These are phyloP conservation scores for Nicotiana paniculata DNA, from an alignment of 257 asterid species.

Conservation along the genomic window DNA sequence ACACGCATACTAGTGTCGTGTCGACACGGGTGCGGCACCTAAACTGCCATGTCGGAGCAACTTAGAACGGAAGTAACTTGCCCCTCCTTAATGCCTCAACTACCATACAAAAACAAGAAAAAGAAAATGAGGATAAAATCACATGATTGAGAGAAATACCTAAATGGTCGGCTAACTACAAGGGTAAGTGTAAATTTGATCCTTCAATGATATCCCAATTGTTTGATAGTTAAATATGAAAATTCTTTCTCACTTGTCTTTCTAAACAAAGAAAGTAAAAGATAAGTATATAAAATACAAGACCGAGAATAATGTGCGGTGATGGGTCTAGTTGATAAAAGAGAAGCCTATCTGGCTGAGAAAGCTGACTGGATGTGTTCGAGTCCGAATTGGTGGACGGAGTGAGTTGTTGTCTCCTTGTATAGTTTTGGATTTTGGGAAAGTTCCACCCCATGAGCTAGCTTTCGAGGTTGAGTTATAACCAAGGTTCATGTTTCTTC, in stretches of 20 bases:
- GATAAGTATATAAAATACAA: neutral
- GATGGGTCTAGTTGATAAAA: neutral
- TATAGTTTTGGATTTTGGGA: neutral
- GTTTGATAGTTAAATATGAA: too few relatives aligned
- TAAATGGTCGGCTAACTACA: neutral
- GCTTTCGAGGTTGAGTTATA: neutral
- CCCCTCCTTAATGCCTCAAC: neutral
- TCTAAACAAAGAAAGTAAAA: neutral
- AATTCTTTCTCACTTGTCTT: neutral
- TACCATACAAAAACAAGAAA: neutral
- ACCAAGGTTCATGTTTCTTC: too few relatives aligned
- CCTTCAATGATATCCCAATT: neutral
- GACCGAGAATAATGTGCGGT: neutral
- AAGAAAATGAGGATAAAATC: neutral
- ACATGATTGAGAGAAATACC: neutral
- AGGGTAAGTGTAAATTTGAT: neutral
- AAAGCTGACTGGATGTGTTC: neutral
- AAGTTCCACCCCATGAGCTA: neutral
- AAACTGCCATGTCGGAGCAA: too few relatives aligned
- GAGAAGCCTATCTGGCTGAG: neutral
- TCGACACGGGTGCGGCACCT: too few relatives aligned
- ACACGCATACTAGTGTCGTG: too few relatives aligned
- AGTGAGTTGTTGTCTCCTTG: neutral
- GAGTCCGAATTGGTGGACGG: neutral
- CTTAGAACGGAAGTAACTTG: neutral